These are phyloP conservation scores for Pseudogymnoascus sp. DNA, from an alignment of 2,329 filamentous ascomycete genomes.

Conservation along the genomic window DNA sequence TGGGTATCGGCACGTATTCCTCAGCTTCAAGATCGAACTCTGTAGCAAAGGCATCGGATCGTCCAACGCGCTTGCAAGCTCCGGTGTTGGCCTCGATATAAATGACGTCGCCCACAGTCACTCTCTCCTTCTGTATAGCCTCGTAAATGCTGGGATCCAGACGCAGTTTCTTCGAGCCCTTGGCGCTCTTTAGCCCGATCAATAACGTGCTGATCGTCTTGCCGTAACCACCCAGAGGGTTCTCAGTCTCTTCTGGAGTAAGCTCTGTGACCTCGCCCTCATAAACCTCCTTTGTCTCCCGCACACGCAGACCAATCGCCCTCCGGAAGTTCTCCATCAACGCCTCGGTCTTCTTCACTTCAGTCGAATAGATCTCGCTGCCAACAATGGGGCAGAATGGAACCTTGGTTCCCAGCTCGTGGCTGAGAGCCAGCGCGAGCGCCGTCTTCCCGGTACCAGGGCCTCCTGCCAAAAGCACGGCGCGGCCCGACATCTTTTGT, in stretches of 20 bases:
- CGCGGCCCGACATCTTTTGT: conserved; percentile 95
- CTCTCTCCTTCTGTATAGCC: conserved; percentile 96
- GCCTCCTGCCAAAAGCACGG: conserved; percentile 85
- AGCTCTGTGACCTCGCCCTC: conserved; percentile 98
- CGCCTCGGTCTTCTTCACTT: conserved; percentile 99
- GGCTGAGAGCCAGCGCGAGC: conserved; percentile 86
- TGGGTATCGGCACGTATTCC: conserved; percentile 97
- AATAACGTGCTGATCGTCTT: conserved; percentile 94
- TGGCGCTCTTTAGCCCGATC: conserved; percentile 89
- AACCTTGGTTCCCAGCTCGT: conserved; percentile 95
- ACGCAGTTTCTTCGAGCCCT: conserved; percentile 94
- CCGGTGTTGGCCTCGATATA: conserved; percentile 99
- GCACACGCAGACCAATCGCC: conserved; percentile 91
- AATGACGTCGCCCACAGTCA: conserved; percentile 92
- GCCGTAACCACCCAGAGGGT: conserved; percentile 91
- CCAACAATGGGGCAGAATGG: conserved; percentile 97
- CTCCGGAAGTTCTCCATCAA: conserved; percentile 98
- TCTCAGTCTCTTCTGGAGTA: conserved; percentile 95
- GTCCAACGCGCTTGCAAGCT: conserved; percentile 91
- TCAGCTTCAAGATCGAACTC: conserved; percentile 98
- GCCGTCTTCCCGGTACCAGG: conserved; percentile 97
- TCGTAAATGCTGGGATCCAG: conserved; percentile 98
- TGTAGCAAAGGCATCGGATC: conserved; percentile 93
- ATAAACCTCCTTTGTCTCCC: conserved; percentile 98
- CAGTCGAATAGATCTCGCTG: conserved; percentile 94